phyloP scores from a whole-genome alignment of 2,329 filamentous ascomycete species.

The Aaosphaeria pasadenensis region DNA sequence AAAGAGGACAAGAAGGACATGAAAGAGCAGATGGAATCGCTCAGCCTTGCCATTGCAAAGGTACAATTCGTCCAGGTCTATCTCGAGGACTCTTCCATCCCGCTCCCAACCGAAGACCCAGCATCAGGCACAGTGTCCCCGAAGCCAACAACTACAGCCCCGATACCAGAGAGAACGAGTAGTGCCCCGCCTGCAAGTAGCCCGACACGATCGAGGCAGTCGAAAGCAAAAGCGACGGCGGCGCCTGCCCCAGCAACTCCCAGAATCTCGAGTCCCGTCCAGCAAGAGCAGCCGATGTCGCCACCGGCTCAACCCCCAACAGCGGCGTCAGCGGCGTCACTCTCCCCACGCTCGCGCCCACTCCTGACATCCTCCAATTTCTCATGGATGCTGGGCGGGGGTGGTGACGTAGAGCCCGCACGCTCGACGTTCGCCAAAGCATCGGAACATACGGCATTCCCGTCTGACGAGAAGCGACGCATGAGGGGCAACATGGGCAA shows the following conservation, averaged over 20 bases:
- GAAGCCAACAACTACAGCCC: constrained; percentile 15
- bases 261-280: too few species aligned
- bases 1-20: constrained; percentile 11
- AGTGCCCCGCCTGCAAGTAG: constrained; percentile 16
- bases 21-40: constrained; percentile 36
- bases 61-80: constrained; percentile 53
- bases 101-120: constrained; percentile 37
- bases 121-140: constrained; percentile 21
- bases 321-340: constrained; percentile 11
- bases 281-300: constrained; percentile 1
- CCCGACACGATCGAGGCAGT: background rate
- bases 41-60: constrained; percentile 49
- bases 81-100: constrained; percentile 45
- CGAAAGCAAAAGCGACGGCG: background rate
- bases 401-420: constrained; percentile 9
- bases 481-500: constrained; percentile 30
- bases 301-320: constrained; percentile 1
- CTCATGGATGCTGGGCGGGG: constrained; percentile 67
- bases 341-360: constrained; percentile 52
- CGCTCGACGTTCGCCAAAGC: constrained; percentile 2
- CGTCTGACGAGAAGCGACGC: constrained; percentile 33
- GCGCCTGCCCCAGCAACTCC: background rate
- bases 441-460: constrained; percentile 30
- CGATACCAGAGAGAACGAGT: constrained; percentile 14
- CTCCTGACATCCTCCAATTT: constrained; percentile 72